phyloP scores from a whole-genome alignment of 1,284 basidiomycete species.

The Ustilago tritici region DNA sequence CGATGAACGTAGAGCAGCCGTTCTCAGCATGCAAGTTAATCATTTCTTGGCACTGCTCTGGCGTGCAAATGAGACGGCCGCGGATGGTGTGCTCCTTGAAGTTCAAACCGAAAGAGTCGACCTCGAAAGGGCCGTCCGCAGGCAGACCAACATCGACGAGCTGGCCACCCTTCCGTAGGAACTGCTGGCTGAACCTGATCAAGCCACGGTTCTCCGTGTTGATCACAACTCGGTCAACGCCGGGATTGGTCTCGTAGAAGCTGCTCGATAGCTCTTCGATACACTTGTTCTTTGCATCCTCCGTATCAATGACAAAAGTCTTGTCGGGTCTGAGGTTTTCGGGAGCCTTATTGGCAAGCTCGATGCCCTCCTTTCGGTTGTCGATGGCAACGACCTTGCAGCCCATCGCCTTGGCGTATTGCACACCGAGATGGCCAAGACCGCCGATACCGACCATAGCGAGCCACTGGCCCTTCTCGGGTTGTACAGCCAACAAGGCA shows the following conservation, averaged over 20 bases:
- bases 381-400: constrained; percentile 68
- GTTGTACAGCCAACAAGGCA: constrained; percentile 67
- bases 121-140: constrained; percentile 56
- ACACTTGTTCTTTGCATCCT: constrained; percentile 50
- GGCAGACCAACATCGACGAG: constrained; percentile 61
- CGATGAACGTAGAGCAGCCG: constrained; percentile 54
- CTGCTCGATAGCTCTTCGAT: constrained; percentile 46
- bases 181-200: constrained; percentile 56
- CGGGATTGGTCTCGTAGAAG: constrained; percentile 60
- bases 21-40: constrained; percentile 56
- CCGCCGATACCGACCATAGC: constrained; percentile 71
- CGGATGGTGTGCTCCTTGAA: constrained; percentile 64
- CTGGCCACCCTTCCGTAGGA: constrained; percentile 58
- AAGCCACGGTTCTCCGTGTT: constrained; percentile 52
- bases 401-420: constrained; percentile 69
- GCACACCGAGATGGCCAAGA: constrained; percentile 70
- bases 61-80: constrained; percentile 62
- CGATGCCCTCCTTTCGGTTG: constrained; percentile 54
- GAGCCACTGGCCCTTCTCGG: constrained; percentile 68
- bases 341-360: constrained; percentile 40
- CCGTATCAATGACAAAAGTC: constrained; percentile 48
- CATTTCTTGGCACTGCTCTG: constrained; percentile 60
- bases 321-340: constrained; percentile 59
- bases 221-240: constrained; percentile 63
- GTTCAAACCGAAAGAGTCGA: constrained; percentile 58